Evolutionary conservation across 1,284 basidiomycete species (phyloP), one percentile per base, ranked within the genome.

Genomic region (Puccinia sorghi): DNA sequence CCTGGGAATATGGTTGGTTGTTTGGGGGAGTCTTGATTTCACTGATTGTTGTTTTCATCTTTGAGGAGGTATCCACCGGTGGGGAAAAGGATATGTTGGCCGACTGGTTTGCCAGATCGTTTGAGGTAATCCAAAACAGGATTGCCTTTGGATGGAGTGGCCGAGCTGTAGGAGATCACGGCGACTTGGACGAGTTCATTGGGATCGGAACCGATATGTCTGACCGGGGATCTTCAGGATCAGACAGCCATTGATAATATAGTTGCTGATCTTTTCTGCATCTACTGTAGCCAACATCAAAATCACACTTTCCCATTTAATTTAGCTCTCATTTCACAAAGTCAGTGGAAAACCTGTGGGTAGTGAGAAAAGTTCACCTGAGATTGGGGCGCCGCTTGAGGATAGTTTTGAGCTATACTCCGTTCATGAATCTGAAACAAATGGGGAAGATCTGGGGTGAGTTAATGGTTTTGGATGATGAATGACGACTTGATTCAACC

Each of bases 271-370:
- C 85, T 97, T 96, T 80, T 95, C 92, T 0, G 93, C 92, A 83
- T 99, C 94, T 41, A 98, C 88, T 0, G 97, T 99, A 0, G 97
- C 97, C 32, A 94, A 97, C 97, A 99, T 99, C 75, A 99, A 88
- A 46, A 99, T 89, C 43, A 99, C 89, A 85, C 93, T 94, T 80
- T 20, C 2, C 46, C 32, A 25, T n/a, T 43, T 15, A 39, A 41
- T 46, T 66, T 20, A 13, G 20, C 39, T 57, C 46, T 64, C 61
- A n/a, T n/a, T 13, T 39, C 11, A 59, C 17, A 11, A 39, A 37
- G 3, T 7, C 46, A 17, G 37, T 25, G 3, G 0, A 25, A 22
- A 0, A 7, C 22, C 5, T n/a, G 15, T 41, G 11, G 12, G 13
- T 1, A 54, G 27, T 20, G 20, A 50, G 66, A 9, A 20, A 57